phyloP scores from a whole-genome alignment of 352 stramenopile genomes.

The Pythium volutum region DNA sequence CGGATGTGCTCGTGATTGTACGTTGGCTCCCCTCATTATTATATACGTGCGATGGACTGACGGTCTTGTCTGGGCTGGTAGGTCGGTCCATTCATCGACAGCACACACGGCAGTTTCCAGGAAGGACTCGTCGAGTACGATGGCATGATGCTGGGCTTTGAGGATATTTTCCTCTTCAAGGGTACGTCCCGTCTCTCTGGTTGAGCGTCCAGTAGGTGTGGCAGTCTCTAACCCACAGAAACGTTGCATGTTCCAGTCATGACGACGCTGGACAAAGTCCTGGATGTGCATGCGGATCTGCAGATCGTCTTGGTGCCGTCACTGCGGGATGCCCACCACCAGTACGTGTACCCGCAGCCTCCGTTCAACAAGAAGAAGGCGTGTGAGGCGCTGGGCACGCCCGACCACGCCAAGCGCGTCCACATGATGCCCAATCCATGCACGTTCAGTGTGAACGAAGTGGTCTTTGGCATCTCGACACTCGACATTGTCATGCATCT shows the following conservation, averaged over 20 bases:
- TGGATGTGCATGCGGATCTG: slow-evolving; percentile 43
- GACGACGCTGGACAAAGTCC: slow-evolving; percentile 63
- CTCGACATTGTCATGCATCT: slow-evolving; percentile 91
- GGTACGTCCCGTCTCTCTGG: slow-evolving; percentile 30
- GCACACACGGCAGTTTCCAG: slow-evolving; percentile 86
- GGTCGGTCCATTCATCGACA: slow-evolving; percentile 96
- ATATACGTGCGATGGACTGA: not conserved
- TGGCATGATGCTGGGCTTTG: slow-evolving; percentile 76
- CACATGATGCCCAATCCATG: slow-evolving; percentile 95
- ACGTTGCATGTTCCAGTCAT: slow-evolving; percentile 44
- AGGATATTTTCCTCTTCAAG: slow-evolving; percentile 87
- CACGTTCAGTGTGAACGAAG: slow-evolving; percentile 93
- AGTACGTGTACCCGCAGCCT: slow-evolving; percentile 94
- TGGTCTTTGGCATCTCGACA: slow-evolving; percentile 91
- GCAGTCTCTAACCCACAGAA: not conserved
- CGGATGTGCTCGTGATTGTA: slow-evolving; percentile 94
- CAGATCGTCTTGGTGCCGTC: slow-evolving; percentile 95
- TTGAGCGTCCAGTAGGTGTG: not conserved
- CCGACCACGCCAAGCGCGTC: slow-evolving; percentile 80
- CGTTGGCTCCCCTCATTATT: not conserved
- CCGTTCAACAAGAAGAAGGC: slow-evolving; percentile 89
- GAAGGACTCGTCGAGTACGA: slow-evolving; percentile 79
- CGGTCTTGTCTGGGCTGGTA: slow-evolving; percentile 16
- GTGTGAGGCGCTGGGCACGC: slow-evolving; percentile 56
- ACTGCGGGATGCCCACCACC: slow-evolving; percentile 94